Evolutionary conservation across 441 rosid species (phyloP), one percentile per base, ranked within the genome.

Genomic region (Pelargonium cotyledonis): DNA sequence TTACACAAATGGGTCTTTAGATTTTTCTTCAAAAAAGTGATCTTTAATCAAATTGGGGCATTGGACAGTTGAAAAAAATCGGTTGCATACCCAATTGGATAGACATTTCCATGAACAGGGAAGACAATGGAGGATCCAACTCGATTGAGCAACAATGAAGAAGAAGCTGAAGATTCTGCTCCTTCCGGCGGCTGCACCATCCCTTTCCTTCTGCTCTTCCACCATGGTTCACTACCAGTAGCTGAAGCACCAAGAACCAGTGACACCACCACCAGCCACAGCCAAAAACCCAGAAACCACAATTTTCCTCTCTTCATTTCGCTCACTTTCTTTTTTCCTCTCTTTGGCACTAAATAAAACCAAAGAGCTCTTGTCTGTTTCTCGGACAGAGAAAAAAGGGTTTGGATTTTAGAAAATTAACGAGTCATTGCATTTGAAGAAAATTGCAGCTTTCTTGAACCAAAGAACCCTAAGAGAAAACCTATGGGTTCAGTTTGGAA

Each of bases 41-140:
- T 21, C 63, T 58, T 58, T 58, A 58, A 57, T 57, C 62, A 57
- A 57, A 57, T 57, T 18, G 60, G 60, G 60, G 35, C 35, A 29
- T 29, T 29, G 43, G 43, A 0, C 10, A 6, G 43, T 40, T 12
- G 14, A 18, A 18, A 23, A 23, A 57, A 6, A 7, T 57, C 18
- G 29, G 9, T 57, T 57, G 62, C 62, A 16, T 57, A 57, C 63
- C 63, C 63, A 58, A 58, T 21, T 19, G 63, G 73, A 65, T 41
- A 63, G 49, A 70, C 67, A 46, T 70, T 63, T 16, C 67, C 67
- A 55, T 63, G 8, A 31, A 63, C 67, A 43, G 68, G 47, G 14
- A 91, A 81, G 15, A 89, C 84, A 65, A 89, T 61, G 72, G 97
- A 89, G 60, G 95, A 84, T n/a, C 76, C 82, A 72, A 78, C 81